These are phyloP conservation scores for Wallemia ichthyophaga DNA, from an alignment of 1,284 basidiomycete genomes.

Conservation along the genomic window DNA sequence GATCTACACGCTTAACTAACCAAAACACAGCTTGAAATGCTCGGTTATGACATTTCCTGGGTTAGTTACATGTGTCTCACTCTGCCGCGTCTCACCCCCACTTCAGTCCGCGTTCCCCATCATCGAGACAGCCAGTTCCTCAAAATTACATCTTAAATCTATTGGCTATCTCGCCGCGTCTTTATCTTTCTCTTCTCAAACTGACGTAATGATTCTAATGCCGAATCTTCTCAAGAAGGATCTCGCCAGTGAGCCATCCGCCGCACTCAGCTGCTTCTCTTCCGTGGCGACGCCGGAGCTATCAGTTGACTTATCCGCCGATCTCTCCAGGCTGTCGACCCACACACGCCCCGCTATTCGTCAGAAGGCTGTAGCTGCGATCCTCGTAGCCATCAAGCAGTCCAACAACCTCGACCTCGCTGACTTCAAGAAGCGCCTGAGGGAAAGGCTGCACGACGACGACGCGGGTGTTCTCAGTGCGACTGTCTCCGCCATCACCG, in stretches of 20 bases:
- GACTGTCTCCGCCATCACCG: conserved; percentile 77
- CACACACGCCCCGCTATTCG: conserved; percentile 67
- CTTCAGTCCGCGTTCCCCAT: conserved; percentile 45
- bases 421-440: conserved; percentile 33
- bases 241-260: conserved; percentile 8
- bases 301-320: conserved; percentile 21
- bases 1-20: not conserved
- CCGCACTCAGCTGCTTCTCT: not conserved
- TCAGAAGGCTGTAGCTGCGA: conserved; percentile 55
- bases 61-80: conserved; percentile 17
- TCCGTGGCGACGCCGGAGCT: not conserved
- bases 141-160: conserved; percentile 67
- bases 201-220: conserved; percentile 88
- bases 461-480: conserved; percentile 75
- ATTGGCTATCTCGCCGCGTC: conserved; percentile 84
- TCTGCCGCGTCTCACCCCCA: conserved; percentile 19
- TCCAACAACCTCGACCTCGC: conserved; percentile 42
- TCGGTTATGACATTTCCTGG: not conserved
- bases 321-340: conserved; percentile 61
- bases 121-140: conserved; percentile 88
- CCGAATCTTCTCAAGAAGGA: conserved; percentile 97
- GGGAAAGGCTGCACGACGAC: conserved; percentile 58
- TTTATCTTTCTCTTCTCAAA: conserved; percentile 75
- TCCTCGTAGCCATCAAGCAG: conserved; percentile 45
- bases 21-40: not conserved